These are phyloP conservation scores for Nitzschia inconspicua DNA, from an alignment of 108 stramenopile species.

Conservation along the genomic window DNA sequence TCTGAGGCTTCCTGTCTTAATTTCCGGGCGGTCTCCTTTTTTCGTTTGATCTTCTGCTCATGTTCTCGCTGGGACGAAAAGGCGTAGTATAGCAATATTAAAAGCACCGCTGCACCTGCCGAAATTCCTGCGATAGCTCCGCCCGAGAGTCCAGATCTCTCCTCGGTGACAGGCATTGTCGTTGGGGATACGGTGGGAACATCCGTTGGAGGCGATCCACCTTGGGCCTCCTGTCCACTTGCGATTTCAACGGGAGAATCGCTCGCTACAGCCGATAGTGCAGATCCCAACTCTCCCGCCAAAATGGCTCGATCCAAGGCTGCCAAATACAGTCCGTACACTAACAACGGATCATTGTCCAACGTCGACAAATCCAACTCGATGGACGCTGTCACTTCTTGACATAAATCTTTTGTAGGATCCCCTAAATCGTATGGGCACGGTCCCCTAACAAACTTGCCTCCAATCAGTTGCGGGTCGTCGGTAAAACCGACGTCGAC, in stretches of 20 bases:
- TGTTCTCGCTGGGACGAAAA: background rate
- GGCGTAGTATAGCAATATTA: background rate
- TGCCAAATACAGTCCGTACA: background rate
- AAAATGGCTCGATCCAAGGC: background rate
- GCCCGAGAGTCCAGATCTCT: background rate
- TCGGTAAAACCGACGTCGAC: background rate
- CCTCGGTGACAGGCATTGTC: background rate
- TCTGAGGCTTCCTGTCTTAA: background rate
- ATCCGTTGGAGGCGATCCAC: background rate
- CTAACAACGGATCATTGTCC: background rate
- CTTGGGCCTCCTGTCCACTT: background rate
- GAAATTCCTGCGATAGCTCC: background rate
- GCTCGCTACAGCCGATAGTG: no score
- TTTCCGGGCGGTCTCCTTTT: background rate
- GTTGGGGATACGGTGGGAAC: background rate
- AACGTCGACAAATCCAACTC: background rate
- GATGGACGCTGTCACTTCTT: constrained; percentile 1
- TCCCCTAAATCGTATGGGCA: background rate
- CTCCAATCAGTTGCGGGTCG: background rate
- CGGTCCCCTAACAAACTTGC: background rate
- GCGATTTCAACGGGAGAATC: background rate
- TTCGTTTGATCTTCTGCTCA: background rate
- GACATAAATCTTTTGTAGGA: background rate
- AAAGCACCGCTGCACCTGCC: background rate
- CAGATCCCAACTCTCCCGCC: background rate